A percentile compares a stretch with the other conserved stretches of the same genome.
Conservation (phyloP, 177 flowering plant species). For the Vitis hybrid region DNA sequence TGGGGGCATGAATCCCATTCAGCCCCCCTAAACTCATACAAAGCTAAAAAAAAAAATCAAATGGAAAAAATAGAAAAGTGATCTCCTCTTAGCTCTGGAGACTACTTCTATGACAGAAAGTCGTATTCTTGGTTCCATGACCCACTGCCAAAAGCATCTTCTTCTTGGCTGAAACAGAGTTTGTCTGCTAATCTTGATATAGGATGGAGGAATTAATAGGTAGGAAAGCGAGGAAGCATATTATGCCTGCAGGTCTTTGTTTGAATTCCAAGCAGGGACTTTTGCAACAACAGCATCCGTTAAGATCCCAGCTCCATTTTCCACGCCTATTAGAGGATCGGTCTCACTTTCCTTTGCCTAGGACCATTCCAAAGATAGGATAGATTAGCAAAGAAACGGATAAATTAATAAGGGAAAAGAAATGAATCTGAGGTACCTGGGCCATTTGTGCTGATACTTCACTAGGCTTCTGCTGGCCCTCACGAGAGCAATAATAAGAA, state of each 20-base stretch:
- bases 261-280: conserved; percentile 67
- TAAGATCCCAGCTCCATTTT: conserved; percentile 52
- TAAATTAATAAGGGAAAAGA: background rate
- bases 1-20: background rate
- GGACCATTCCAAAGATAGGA: conserved; percentile 7
- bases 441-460: conserved; percentile 59
- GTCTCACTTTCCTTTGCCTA: conserved; percentile 79
- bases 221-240: background rate
- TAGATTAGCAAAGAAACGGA: background rate
- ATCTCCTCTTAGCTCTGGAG: conserved; percentile 3
- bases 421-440: conserved; percentile 49
- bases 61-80: background rate
- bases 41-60: background rate
- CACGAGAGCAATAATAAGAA: conserved; percentile 70
- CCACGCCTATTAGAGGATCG: conserved; percentile 66
- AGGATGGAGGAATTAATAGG: background rate
- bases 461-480: conserved; percentile 72
- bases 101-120: conserved; percentile 4
- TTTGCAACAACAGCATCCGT: conserved; percentile 46
- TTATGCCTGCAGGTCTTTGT: conserved; percentile 82
- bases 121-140: conserved; percentile 6
- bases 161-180: conserved; percentile 24
- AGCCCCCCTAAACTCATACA: background rate
- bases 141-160: conserved; percentile 26
- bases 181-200: conserved; percentile 8